Evolutionary conservation across 176 grass and related monocot species (phyloP), one percentile per base, ranked within the genome.

Genomic region (Hsuehochloa calcarea): DNA sequence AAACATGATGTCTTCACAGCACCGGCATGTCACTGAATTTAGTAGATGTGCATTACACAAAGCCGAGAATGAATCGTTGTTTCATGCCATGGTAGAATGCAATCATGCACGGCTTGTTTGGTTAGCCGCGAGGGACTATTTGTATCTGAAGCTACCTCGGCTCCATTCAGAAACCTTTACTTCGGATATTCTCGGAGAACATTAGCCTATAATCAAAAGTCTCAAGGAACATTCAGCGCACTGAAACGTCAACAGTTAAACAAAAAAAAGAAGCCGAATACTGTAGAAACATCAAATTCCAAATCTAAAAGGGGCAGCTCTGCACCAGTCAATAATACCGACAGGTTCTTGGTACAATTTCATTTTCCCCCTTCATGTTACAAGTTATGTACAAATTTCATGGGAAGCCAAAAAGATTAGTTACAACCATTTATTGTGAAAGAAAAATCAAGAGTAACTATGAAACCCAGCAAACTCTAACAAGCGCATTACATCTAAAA

Each of bases 381-480:
- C 15, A 69, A 17, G 35, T 65, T 86, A 83, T 86, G 44, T 87
- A 87, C 56, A 90, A 0, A 44, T 74, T 76, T 68, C 58, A 31
- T 0, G 43, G 46, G 49, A 43, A 61, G 23, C 26, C 55, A 41
- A 35, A 77, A 91, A 72, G 75, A 65, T 77, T 81, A 81, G 23
- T 68, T 82, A 81, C 31, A 40, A 27, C 40, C 37, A 50, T 44
- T 80, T 75, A 56, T 70, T 51, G 38, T 67, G 15, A 77, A 72
- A 63, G 1, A 47, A 86, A 85, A 64, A 76, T 59, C 13, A 80
- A 63, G 40, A 45, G 60, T 68, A 66, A 84, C 17, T 26, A 59
- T 26, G 29, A 50, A 50, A 70, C 60, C 6, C 44, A 67, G 20
- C 39, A 65, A 34, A 80, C 68, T 72, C 29, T 51, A 64, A 65